These are phyloP conservation scores for Clavispora fructus DNA, from an alignment of 805 yeast species.

Conservation along the genomic window DNA sequence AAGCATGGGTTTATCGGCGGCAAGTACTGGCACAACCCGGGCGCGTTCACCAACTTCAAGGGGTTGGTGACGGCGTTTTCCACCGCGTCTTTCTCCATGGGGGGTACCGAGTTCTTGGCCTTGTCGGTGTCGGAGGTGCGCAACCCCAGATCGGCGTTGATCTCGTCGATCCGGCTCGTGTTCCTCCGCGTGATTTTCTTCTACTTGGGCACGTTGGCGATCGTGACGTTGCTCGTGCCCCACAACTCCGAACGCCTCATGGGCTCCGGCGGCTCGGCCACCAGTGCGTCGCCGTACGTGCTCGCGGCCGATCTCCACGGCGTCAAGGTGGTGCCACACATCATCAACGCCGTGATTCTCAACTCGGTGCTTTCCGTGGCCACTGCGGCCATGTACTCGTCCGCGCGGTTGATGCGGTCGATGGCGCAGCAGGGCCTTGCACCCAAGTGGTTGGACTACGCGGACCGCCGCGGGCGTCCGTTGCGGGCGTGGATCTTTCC, in stretches of 20 bases:
- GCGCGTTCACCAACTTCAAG: slow-evolving; percentile 33
- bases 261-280: slow-evolving; percentile 28
- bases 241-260: slow-evolving; percentile 26
- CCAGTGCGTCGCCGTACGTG: slow-evolving; percentile 26
- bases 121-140: slow-evolving; percentile 35
- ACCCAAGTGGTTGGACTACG: slow-evolving; percentile 25
- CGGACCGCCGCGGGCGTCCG: slow-evolving; percentile 24
- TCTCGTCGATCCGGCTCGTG: slow-evolving; percentile 37
- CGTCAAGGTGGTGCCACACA: slow-evolving; percentile 24
- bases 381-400: slow-evolving; percentile 28
- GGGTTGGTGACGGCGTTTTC: slow-evolving; percentile 36
- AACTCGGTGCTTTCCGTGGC: slow-evolving; percentile 29
- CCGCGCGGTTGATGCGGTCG: slow-evolving; percentile 21
- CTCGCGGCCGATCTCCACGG: slow-evolving; percentile 25
- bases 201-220: slow-evolving; percentile 36
- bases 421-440: slow-evolving; percentile 25
- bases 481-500: slow-evolving; percentile 20
- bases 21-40: slow-evolving; percentile 37
- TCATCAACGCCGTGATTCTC: slow-evolving; percentile 29
- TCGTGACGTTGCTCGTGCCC: slow-evolving; percentile 38
- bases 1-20: slow-evolving; percentile 34
- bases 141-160: slow-evolving; percentile 36
- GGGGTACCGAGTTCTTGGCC: slow-evolving; percentile 39
- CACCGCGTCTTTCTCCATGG: slow-evolving; percentile 37
- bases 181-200: slow-evolving; percentile 34